Percentiles rank a stretch among this genome's conserved stretches.
Conservation (phyloP, 1,284 basidiomycete species). For the Garcileccinum viscosum region DNA sequence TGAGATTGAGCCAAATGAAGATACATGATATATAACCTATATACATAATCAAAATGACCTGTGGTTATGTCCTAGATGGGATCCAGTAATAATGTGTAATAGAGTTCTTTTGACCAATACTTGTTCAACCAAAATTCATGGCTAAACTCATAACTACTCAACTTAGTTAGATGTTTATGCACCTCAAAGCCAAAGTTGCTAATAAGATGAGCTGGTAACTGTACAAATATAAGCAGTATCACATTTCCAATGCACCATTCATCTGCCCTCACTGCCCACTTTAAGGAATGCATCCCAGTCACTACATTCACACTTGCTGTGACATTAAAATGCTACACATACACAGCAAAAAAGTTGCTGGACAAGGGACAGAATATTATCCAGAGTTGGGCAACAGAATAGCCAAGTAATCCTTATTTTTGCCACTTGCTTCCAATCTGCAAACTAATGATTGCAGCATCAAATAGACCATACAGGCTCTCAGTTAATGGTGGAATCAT, state of each 20-base stretch:
- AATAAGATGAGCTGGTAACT: background rate
- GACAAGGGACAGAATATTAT: background rate
- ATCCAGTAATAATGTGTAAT: background rate
- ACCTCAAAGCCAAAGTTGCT: background rate
- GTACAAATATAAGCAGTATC: background rate
- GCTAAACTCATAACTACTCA: background rate
- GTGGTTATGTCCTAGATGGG: background rate
- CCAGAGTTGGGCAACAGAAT: background rate
- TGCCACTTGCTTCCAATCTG: background rate
- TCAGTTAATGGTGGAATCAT: background rate
- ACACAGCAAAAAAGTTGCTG: background rate
- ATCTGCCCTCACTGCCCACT: background rate
- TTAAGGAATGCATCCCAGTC: background rate
- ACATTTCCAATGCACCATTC: background rate
- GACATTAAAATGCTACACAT: background rate
- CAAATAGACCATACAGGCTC: background rate
- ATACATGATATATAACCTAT: no score
- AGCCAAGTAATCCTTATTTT: background rate
- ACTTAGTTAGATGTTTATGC: background rate
- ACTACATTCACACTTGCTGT: background rate
- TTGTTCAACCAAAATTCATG: no score
- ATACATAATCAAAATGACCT: background rate
- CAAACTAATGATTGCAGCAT: background rate
- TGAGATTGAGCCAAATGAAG: background rate
- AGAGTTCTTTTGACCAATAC: constrained; percentile 1